A percentile compares a stretch with the other conserved stretches of the same genome.
Evolutionary conservation across 768 basidiomycete species (phyloP).

Genomic region (Phlegmacium glaucopus): DNA sequence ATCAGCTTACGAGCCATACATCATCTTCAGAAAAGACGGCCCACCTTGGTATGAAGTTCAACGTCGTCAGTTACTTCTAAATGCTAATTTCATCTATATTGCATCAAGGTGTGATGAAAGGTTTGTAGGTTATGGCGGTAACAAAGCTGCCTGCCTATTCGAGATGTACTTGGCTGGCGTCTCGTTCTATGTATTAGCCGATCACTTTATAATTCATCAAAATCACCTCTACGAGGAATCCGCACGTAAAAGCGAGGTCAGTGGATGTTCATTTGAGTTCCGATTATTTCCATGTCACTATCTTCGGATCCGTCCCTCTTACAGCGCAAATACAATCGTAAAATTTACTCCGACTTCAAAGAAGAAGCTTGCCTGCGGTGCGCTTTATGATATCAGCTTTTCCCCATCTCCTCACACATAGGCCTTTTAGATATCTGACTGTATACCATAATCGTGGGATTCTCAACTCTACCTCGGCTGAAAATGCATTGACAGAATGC

Average conservation of each 20-base stretch:
- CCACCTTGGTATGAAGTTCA: slow-evolving; percentile 59
- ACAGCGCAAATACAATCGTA: slow-evolving; percentile 73
- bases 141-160: slow-evolving; percentile 90
- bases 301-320: background rate
- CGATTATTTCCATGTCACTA: background rate
- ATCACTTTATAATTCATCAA: slow-evolving; percentile 89
- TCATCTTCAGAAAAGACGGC: slow-evolving; percentile 74
- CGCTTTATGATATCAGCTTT: slow-evolving; percentile 19
- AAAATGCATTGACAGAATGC: slow-evolving; percentile 60
- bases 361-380: slow-evolving; percentile 62
- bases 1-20: slow-evolving; percentile 85
- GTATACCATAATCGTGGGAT: slow-evolving; percentile 48
- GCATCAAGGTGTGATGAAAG: slow-evolving; percentile 79
- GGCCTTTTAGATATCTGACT: slow-evolving; percentile 53
- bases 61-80: background rate
- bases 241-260: slow-evolving; percentile 66
- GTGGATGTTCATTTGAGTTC: background rate
- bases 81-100: slow-evolving; percentile 1
- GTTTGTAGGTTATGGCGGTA: slow-evolving; percentile 88
- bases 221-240: slow-evolving; percentile 79
- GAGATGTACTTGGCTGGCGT: slow-evolving; percentile 89
- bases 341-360: slow-evolving; percentile 73
- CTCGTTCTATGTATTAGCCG: slow-evolving; percentile 77
- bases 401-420: background rate
- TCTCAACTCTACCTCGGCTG: slow-evolving; percentile 47